Percentiles rank a stretch among this genome's conserved stretches.
phyloP scores from a whole-genome alignment of 106 monocot species.

The Chionographis japonica region DNA sequence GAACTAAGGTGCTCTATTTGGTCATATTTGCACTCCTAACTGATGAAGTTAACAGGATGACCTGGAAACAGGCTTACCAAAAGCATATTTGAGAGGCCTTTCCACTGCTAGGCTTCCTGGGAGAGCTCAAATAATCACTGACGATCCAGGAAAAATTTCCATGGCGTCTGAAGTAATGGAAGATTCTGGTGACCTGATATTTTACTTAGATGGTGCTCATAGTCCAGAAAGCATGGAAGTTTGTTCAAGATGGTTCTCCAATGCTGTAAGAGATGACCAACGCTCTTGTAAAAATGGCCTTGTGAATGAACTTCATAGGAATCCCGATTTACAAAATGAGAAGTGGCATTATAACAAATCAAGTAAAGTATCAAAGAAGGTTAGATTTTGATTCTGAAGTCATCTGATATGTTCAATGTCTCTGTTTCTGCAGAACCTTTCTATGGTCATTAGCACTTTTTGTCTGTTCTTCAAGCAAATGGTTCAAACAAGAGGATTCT shows the following conservation, averaged over 20 bases:
- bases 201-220: constrained; percentile 94
- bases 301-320: not conserved
- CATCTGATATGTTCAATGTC: not conserved
- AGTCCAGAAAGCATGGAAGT: constrained; percentile 89
- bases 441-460: too few relatives aligned
- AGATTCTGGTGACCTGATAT: constrained; percentile 43
- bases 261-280: constrained; percentile 16
- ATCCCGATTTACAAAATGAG: not conserved
- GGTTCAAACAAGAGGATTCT: not conserved
- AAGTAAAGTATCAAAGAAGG: constrained; percentile 37
- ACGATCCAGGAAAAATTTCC: constrained; percentile 20
- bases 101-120: constrained; percentile 50
- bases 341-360: constrained; percentile 12
- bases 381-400: constrained; percentile 11
- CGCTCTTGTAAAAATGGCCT: constrained; percentile 6
- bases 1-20: not conserved
- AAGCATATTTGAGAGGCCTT: constrained; percentile 66
- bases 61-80: constrained; percentile 36
- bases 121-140: constrained; percentile 68
- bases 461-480: too few relatives aligned
- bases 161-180: constrained; percentile 13
- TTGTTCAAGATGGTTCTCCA: constrained; percentile 85
- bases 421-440: too few relatives aligned
- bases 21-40: constrained; percentile 10
- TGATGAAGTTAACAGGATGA: constrained; percentile 25